phyloP scores from a whole-genome alignment of 805 yeast genomes.

The Schwanniomyces yamadae region DNA sequence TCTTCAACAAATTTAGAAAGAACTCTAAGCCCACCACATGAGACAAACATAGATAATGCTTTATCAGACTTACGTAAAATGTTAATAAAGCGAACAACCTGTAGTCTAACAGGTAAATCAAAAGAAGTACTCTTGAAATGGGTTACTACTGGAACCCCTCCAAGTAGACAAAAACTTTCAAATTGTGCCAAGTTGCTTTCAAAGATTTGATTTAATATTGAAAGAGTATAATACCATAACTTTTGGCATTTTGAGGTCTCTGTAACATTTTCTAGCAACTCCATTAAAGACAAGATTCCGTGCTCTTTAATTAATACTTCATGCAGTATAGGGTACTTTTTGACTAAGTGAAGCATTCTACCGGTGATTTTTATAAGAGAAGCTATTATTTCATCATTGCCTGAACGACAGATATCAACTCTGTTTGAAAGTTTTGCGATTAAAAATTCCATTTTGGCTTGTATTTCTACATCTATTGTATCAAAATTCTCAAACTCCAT shows the following conservation, averaged over 20 bases:
- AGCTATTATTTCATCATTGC: slow-evolving; percentile 28
- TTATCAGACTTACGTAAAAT: slow-evolving; percentile 31
- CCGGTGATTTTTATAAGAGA: slow-evolving; percentile 37
- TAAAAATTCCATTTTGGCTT: slow-evolving; percentile 38
- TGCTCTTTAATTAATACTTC: slow-evolving; percentile 41
- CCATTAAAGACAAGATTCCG: slow-evolving; percentile 39
- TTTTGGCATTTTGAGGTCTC: slow-evolving; percentile 32
- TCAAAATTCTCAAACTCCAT: slow-evolving; percentile 39
- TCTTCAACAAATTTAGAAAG: slow-evolving; percentile 47
- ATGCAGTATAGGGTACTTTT: slow-evolving; percentile 41
- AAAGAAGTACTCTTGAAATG: slow-evolving; percentile 33
- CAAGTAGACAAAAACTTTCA: slow-evolving; percentile 42
- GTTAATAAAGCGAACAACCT: slow-evolving; percentile 37
- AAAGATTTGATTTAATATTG: slow-evolving; percentile 35
- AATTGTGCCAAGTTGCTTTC: slow-evolving; percentile 28
- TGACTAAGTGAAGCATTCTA: slow-evolving; percentile 35
- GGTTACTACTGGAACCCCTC: slow-evolving; percentile 43
- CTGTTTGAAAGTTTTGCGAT: slow-evolving; percentile 30
- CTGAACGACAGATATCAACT: slow-evolving; percentile 28
- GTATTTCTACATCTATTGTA: slow-evolving; percentile 41
- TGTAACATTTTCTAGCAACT: slow-evolving; percentile 34
- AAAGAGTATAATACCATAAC: slow-evolving; percentile 38
- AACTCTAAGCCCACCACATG: slow-evolving; percentile 47
- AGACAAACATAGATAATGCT: slow-evolving; percentile 40
- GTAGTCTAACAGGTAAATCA: slow-evolving; percentile 30